Base-by-base conservation (phyloP, 1,284 basidiomycete species). In the Apiotrichum mycotoxinovorans region DNA sequence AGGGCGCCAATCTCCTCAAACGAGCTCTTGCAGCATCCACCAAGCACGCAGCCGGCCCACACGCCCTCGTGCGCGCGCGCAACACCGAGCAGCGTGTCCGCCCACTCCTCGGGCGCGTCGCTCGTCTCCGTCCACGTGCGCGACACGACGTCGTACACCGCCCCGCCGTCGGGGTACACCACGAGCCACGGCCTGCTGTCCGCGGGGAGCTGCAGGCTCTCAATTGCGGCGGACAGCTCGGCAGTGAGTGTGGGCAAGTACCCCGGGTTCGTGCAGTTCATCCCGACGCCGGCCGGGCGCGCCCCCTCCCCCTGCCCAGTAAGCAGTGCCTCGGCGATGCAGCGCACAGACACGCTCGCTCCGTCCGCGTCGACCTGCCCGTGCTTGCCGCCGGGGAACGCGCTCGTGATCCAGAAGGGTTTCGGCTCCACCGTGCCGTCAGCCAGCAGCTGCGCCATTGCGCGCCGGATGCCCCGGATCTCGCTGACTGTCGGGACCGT, bases 391-490 rank as follows among this genome's bases (percentile, higher is more conserved):
- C 78, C 70, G 0, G 86, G 85, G 67, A 84, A 87, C 3, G 88
- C 84, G n/a, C 82, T 84, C 49, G 81, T 83, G 54, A 90, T 83
- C 87, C 88, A 91, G 84, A 87, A 91, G 35, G 81, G 81, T 69
- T 65, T 64, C 62, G 25, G 37, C n/a, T 26, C n/a, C 42, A 43
- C 33, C 22, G 49, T 40, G 56, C 46, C 43, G 49, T 74, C 68
- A 14, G 65, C 61, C 43, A 73, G 48, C 7, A 84, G 67, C 15
- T 60, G 57, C 10, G 60, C 67, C 74, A 91, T 82, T 0, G 88
- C 87, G 17, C 75, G 74, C 44, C 87, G 78, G 56, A 91, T 85
- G 1, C 85, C 87, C 12, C 68, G 73, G 5, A 87, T 79, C 73
- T 92, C 89, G 25, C 84, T 75, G 15, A 83, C 68, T 0, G 89